Conservation (phyloP, 768 basidiomycete species). For the Pisolithus marmoratus region DNA sequence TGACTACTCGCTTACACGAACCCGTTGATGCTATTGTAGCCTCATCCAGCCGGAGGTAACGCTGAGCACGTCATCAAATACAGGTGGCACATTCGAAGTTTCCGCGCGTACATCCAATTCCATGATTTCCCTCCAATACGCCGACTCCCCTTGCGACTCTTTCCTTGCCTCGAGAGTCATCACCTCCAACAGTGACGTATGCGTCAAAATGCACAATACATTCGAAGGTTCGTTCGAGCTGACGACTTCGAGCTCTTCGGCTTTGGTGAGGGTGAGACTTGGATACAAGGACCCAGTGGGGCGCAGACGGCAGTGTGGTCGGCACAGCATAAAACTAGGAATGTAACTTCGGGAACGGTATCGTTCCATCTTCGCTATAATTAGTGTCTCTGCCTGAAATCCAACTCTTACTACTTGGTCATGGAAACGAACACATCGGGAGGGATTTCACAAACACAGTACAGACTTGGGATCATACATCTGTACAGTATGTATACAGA, state of each 20-base stretch:
- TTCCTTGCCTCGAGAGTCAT: slow-evolving; percentile 22
- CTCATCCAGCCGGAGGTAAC: slow-evolving; percentile 13
- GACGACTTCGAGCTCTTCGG: slow-evolving; percentile 16
- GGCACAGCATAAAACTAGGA: neutral
- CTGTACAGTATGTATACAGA: too few species aligned
- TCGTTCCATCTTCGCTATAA: too few species aligned
- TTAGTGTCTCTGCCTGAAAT: too few species aligned
- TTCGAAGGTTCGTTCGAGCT: slow-evolving; percentile 37
- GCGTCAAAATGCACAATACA: slow-evolving; percentile 25
- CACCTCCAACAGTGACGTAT: slow-evolving; percentile 30
- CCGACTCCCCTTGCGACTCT: slow-evolving; percentile 24
- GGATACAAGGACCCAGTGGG: slow-evolving; percentile 26
- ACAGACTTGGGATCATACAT: neutral
- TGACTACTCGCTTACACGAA: too few species aligned
- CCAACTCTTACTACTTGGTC: too few species aligned
- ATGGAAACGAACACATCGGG: too few species aligned
- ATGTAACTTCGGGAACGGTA: slow-evolving; percentile 8
- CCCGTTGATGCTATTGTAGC: slow-evolving; percentile 4
- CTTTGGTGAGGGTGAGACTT: slow-evolving; percentile 1
- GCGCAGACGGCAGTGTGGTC: slow-evolving; percentile 22
- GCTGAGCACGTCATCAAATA: slow-evolving; percentile 24
- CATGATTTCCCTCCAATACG: slow-evolving; percentile 20
- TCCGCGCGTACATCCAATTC: slow-evolving; percentile 30
- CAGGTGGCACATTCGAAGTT: slow-evolving; percentile 27
- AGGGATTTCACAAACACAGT: slow-evolving; percentile 1